A percentile compares a stretch with the other conserved stretches of the same genome.
phyloP scores from a whole-genome alignment of 352 stramenopile genomes.

The Pythium myriotylum region DNA sequence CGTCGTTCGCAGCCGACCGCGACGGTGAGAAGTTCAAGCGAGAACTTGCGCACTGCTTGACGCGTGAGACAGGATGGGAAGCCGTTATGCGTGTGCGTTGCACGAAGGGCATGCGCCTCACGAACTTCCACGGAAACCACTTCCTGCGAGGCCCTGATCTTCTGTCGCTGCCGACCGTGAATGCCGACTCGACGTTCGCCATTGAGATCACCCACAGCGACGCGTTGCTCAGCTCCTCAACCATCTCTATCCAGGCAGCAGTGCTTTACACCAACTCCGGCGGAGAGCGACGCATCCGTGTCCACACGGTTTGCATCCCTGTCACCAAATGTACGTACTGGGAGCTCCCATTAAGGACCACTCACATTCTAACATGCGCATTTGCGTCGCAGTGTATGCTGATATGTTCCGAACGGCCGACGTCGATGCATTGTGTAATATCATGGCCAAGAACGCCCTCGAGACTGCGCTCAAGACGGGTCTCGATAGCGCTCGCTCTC shows the following conservation, averaged over 20 bases:
- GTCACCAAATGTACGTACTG: conserved; percentile 83
- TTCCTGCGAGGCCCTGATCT: conserved; percentile 97
- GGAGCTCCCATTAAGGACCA: too few relatives aligned
- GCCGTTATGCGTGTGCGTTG: conserved; percentile 97
- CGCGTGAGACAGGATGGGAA: conserved; percentile 94
- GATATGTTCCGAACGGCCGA: conserved; percentile 94
- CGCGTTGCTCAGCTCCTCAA: conserved; percentile 90
- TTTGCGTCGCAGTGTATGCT: conserved; percentile 55
- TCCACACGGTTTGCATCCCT: conserved; percentile 96
- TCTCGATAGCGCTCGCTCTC: conserved; percentile 92
- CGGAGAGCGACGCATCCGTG: conserved; percentile 97
- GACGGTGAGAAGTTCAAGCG: conserved; percentile 94
- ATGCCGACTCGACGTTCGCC: conserved; percentile 95
- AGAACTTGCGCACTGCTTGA: conserved; percentile 93
- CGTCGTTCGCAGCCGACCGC: conserved; percentile 88
- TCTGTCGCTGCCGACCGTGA: conserved; percentile 95
- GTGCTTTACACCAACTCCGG: conserved; percentile 98
- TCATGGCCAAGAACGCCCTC: conserved; percentile 95
- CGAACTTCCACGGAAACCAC: conserved; percentile 99
- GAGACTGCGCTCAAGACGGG: conserved; percentile 94
- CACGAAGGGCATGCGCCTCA: conserved; percentile 97
- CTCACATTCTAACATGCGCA: too few relatives aligned
- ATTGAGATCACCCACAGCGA: conserved; percentile 98
- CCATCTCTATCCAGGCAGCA: conserved; percentile 96
- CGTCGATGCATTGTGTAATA: conserved; percentile 92